Conservation (phyloP, 352 stramenopile genomes). For the Phytophthora cactorum region DNA sequence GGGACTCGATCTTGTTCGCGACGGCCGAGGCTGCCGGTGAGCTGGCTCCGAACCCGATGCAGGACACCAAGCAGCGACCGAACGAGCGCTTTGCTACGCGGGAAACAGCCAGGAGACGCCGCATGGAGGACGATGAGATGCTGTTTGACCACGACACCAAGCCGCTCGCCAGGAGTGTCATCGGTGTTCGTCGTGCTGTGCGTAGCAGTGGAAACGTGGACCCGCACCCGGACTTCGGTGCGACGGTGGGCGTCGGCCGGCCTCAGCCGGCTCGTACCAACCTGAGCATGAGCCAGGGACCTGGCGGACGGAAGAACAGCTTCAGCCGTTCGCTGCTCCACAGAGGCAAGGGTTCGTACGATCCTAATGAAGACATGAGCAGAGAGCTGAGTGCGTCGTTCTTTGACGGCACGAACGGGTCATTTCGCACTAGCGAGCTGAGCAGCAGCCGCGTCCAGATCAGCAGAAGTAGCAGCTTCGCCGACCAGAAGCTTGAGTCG, state of each 20-base stretch:
- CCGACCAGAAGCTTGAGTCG: constrained; percentile 31
- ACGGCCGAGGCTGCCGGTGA: constrained; percentile 40
- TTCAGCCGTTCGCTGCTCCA: constrained; percentile 25
- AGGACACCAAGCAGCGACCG: constrained; percentile 38
- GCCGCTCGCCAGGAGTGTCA: constrained; percentile 40
- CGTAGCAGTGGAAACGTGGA: constrained; percentile 18
- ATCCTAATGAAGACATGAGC: constrained; percentile 38
- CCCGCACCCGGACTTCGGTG: constrained; percentile 25
- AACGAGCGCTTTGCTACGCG: constrained; percentile 20
- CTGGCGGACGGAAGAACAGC: constrained; percentile 27
- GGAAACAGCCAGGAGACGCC: constrained; percentile 23
- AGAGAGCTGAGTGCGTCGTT: constrained; percentile 40
- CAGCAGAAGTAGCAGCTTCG: constrained; percentile 35
- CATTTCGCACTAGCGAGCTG: constrained; percentile 35
- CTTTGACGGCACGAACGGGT: constrained; percentile 45
- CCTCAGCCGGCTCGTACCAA: constrained; percentile 14
- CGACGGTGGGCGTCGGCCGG: constrained; percentile 21
- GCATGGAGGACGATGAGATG: constrained; percentile 38
- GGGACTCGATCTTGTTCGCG: constrained; percentile 48
- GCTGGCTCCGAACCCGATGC: constrained; percentile 32
- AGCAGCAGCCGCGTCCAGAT: constrained; percentile 37
- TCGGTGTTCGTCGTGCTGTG: constrained; percentile 35
- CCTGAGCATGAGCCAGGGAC: constrained; percentile 39
- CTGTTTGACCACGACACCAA: constrained; percentile 40
- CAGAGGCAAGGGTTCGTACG: constrained; percentile 34